phyloP scores from a whole-genome alignment of 2,329 filamentous ascomycete genomes.

The Calonectria pauciramosa region DNA sequence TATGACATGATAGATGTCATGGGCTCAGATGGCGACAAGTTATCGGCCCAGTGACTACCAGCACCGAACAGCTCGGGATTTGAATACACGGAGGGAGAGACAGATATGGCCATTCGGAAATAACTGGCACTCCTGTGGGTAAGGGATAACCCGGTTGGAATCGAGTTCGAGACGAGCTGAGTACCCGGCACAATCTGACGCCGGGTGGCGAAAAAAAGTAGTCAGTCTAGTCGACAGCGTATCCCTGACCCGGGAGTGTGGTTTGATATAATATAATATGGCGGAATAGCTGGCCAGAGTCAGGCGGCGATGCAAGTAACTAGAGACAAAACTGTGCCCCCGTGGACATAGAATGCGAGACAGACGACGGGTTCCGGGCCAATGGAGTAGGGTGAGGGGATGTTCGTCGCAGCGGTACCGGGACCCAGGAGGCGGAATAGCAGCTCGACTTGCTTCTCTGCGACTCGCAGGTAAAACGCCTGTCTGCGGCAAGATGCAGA shows the following conservation, averaged over 20 bases:
- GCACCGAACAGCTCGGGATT: conserved; percentile 28
- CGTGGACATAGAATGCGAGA: conserved; percentile 31
- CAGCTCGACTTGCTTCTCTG: conserved; percentile 14
- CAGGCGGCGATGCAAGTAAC: conserved; percentile 27
- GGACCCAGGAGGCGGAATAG: conserved; percentile 8
- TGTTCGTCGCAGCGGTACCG: conserved; percentile 22
- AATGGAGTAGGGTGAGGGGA: conserved; percentile 25
- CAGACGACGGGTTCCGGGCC: conserved; percentile 20
- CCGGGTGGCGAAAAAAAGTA: conserved; percentile 20
- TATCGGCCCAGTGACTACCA: conserved; percentile 27
- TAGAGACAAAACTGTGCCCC: conserved; percentile 32
- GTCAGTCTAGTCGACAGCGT: conserved; percentile 17
- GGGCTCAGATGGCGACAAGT: conserved; percentile 23
- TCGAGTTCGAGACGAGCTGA: conserved; percentile 17
- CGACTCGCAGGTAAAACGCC: conserved; percentile 7
- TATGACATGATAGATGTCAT: conserved; percentile 58
- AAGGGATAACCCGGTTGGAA: conserved; percentile 11
- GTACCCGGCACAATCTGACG: conserved; percentile 4
- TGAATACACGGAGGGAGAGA: conserved; percentile 27
- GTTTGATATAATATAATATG: conserved; percentile 21
- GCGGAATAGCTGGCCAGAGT: conserved; percentile 14
- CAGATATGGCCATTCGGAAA: conserved; percentile 38
- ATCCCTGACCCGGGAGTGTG: conserved; percentile 13
- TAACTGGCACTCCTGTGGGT: not conserved
- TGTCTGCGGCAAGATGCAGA: conserved; percentile 7